Conservation (phyloP, 768 basidiomycete species). For the Naganishia vaughanmartiniae region DNA sequence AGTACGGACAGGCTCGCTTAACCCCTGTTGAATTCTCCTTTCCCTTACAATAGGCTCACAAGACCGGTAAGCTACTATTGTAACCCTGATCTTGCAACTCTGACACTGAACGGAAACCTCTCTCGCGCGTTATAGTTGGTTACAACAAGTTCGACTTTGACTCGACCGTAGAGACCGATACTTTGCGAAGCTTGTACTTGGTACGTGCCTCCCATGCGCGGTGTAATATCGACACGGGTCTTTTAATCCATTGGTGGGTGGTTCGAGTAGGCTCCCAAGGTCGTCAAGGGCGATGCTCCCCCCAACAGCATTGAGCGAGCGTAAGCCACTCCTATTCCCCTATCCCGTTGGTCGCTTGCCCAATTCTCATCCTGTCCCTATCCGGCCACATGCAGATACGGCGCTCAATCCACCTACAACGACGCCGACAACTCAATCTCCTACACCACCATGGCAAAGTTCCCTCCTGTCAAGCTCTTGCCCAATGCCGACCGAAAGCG, state of each 20-base stretch:
- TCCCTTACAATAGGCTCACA: conserved; percentile 14
- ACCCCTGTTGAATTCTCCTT: not conserved
- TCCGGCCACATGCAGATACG: conserved; percentile 56
- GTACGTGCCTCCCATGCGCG: conserved; percentile 29
- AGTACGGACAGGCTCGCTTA: not conserved
- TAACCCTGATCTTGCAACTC: not conserved
- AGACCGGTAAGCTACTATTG: conserved; percentile 17
- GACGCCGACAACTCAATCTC: conserved; percentile 77
- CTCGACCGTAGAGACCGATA: conserved; percentile 73
- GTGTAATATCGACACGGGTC: not conserved
- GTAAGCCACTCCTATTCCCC: conserved; percentile 17
- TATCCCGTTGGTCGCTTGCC: not conserved
- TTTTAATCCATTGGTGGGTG: not conserved
- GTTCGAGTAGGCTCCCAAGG: conserved; percentile 40
- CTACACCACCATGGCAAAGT: conserved; percentile 85
- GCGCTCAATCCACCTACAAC: conserved; percentile 82
- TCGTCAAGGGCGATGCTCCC: conserved; percentile 42
- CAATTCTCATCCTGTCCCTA: not conserved
- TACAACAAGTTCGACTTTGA: conserved; percentile 86
- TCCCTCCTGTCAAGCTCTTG: conserved; percentile 87
- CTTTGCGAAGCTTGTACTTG: conserved; percentile 82
- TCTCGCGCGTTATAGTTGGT: conserved; percentile 59
- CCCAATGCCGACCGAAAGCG: conserved; percentile 75
- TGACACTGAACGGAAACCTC: not conserved
- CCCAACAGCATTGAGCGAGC: conserved; percentile 36